These are phyloP conservation scores for Selaginella tamariscina DNA, from an alignment of 75 land plant genomes.

Conservation along the genomic window DNA sequence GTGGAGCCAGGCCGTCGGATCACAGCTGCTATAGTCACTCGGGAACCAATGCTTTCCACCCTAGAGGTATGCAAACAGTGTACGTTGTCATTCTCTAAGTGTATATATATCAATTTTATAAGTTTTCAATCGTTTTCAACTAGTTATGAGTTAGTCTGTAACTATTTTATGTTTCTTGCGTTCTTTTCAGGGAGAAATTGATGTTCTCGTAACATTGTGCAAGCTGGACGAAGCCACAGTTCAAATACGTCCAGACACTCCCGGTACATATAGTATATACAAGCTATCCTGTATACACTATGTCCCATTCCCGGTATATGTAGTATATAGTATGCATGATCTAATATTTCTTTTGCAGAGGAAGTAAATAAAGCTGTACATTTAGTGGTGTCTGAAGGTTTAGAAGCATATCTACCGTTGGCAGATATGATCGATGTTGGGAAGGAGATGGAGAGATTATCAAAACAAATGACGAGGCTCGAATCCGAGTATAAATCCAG, in stretches of 20 bases:
- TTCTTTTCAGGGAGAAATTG: conserved; percentile 56
- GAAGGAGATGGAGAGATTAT: conserved; percentile 63
- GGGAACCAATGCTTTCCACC: no score
- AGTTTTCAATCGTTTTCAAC: no score
- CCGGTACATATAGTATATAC: no score
- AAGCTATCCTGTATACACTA: no score
- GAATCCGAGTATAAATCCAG: conserved; percentile 58
- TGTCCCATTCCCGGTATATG: no score
- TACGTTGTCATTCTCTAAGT: no score
- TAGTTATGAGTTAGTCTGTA: no score
- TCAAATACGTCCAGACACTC: conserved; percentile 40
- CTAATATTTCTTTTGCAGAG: conserved; percentile 25
- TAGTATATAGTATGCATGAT: conserved; percentile 11
- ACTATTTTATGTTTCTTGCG: no score
- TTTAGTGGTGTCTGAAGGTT: conserved; percentile 64
- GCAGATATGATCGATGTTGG: conserved; percentile 83
- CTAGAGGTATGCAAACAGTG: no score
- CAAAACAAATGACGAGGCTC: conserved; percentile 60
- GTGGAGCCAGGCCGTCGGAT: conserved; percentile 89
- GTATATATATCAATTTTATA: no score
- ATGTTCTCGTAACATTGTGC: conserved; percentile 57
- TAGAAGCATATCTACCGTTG: conserved; percentile 87
- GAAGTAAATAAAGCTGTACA: conserved; percentile 78
- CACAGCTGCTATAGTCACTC: conserved; percentile 71
- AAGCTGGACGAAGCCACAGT: conserved; percentile 54